Conservation (phyloP, 441 rosid genomes). For the Viola pubescens region DNA sequence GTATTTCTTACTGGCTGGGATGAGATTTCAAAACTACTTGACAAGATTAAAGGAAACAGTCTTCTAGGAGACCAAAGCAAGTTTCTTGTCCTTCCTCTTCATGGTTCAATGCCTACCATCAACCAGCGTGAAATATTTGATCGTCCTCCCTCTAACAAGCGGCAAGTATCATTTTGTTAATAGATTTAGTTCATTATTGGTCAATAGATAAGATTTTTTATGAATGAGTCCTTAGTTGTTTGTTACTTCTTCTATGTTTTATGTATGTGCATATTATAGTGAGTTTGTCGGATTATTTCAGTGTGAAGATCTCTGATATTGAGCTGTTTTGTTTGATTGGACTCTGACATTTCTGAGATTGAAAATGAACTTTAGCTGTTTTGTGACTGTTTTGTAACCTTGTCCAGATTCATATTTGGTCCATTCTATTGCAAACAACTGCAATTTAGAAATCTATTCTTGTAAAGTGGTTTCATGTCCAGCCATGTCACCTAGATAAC, state of each 20-base stretch:
- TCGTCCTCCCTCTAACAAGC: conserved; percentile 59
- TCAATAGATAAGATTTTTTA: neutral
- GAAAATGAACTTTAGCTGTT: neutral
- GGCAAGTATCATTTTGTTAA: conserved; percentile 30
- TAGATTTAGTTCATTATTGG: neutral
- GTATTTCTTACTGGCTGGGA: conserved; percentile 97
- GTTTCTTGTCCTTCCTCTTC: conserved; percentile 75
- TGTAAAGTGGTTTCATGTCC: no score
- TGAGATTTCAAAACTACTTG: conserved; percentile 83
- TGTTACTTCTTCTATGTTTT: no score
- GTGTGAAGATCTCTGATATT: no score
- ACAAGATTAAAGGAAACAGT: conserved; percentile 60
- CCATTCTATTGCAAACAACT: no score
- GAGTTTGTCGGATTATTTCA: no score
- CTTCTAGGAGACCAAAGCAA: conserved; percentile 71
- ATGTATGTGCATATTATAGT: no score
- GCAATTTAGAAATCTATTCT: no score
- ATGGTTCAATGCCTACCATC: conserved; percentile 89
- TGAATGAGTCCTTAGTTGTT: no score
- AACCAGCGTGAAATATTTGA: conserved; percentile 89
- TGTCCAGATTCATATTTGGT: no score
- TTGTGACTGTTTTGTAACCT: neutral
- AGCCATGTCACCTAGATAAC: no score
- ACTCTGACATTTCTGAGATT: neutral
- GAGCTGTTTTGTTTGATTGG: conserved; percentile 1